Evolutionary conservation across 2,329 filamentous ascomycete species (phyloP).

Genomic region (Diaporthe eres): DNA sequence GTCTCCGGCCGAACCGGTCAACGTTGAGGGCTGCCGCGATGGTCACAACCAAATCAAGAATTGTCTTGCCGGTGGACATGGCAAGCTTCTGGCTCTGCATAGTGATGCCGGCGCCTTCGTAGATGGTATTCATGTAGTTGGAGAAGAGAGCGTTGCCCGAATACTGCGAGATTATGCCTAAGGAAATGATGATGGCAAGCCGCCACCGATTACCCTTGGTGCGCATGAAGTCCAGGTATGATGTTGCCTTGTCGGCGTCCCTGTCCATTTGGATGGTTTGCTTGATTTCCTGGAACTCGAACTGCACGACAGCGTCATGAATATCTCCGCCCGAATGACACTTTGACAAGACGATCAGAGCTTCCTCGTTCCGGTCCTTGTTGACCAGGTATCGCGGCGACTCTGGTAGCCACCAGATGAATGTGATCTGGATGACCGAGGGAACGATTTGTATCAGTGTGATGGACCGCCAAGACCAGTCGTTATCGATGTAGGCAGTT

Average conservation of each 20-base stretch:
- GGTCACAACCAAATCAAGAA: constrained; percentile 69
- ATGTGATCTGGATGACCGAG: constrained; percentile 55
- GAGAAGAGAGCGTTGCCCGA: constrained; percentile 74
- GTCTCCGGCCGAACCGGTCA: constrained; percentile 62
- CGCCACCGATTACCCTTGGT: constrained; percentile 74
- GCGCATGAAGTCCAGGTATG: constrained; percentile 71
- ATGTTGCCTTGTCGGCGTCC: constrained; percentile 59
- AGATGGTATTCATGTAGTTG: constrained; percentile 74
- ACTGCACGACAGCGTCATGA: constrained; percentile 70
- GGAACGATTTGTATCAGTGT: constrained; percentile 75
- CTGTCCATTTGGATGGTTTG: constrained; percentile 71
- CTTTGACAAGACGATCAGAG: constrained; percentile 71
- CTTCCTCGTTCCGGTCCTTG: constrained; percentile 67
- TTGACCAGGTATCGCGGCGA: constrained; percentile 42
- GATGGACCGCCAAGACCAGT: constrained; percentile 79
- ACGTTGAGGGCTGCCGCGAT: constrained; percentile 64
- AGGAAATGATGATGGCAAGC: constrained; percentile 69
- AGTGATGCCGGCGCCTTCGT: constrained; percentile 70
- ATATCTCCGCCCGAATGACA: constrained; percentile 73
- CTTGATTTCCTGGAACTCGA: constrained; percentile 74
- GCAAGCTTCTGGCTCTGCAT: constrained; percentile 66
- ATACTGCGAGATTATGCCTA: constrained; percentile 76
- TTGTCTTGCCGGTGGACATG: constrained; percentile 63
- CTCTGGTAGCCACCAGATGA: constrained; percentile 42
- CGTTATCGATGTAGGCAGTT: constrained; percentile 67